phyloP scores from a whole-genome alignment of 2,329 filamentous ascomycete species.

The Neofusicoccum umdonicola region DNA sequence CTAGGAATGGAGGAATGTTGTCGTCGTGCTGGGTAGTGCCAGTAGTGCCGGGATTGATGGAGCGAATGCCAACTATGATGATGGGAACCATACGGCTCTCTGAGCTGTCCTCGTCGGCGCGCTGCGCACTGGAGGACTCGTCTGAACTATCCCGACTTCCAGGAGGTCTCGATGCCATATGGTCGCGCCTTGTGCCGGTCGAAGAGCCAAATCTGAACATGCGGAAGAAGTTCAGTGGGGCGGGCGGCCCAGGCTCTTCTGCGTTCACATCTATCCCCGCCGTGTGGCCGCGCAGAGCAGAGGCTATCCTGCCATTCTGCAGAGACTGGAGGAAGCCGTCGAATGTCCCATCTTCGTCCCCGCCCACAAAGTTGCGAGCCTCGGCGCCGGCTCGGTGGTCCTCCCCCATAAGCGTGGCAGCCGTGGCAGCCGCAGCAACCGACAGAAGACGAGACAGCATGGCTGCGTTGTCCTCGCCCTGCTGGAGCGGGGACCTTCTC shows the following conservation, averaged over 20 bases:
- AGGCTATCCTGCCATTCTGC: conserved; percentile 59
- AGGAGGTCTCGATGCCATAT: conserved; percentile 8
- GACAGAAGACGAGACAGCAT: conserved; percentile 61
- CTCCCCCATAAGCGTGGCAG: conserved; percentile 63
- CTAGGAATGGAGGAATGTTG: conserved; percentile 49
- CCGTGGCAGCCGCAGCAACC: conserved; percentile 62
- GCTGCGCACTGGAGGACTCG: conserved; percentile 21
- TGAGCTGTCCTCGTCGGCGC: conserved; percentile 38
- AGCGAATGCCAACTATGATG: conserved; percentile 68
- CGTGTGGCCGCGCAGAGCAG: conserved; percentile 50
- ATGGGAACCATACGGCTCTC: conserved; percentile 64
- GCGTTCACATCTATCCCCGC: conserved; percentile 40
- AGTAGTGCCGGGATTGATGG: conserved; percentile 56
- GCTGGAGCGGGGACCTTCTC: conserved; percentile 52
- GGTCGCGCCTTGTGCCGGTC: conserved; percentile 19
- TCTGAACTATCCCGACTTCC: conserved; percentile 28
- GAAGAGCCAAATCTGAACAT: conserved; percentile 66
- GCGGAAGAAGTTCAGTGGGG: conserved; percentile 65
- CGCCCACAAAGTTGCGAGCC: conserved; percentile 53
- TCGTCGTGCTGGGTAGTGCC: conserved; percentile 39
- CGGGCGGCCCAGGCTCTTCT: conserved; percentile 41
- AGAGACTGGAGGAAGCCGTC: conserved; percentile 63
- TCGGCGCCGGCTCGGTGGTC: conserved; percentile 56
- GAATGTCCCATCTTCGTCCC: conserved; percentile 60
- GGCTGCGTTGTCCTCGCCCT: conserved; percentile 62